These are phyloP conservation scores for Sugiyamaella novakii DNA, from an alignment of 1,139 yeast genomes.

Conservation along the genomic window DNA sequence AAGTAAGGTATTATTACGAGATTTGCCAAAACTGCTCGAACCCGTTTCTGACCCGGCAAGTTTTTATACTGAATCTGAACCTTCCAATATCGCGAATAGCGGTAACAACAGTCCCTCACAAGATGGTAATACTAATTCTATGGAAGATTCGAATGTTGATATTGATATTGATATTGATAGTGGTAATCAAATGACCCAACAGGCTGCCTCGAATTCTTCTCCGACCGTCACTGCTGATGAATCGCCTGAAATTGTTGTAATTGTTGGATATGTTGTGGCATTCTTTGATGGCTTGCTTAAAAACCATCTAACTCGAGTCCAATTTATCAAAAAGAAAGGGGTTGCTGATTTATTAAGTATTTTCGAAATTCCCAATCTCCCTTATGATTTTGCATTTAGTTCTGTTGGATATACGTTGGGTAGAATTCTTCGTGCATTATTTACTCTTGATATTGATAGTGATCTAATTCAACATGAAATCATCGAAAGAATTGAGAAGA, in stretches of 20 bases:
- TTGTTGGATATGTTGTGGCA: slow-evolving; percentile 33
- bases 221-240: slow-evolving; percentile 16
- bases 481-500: slow-evolving; percentile 16
- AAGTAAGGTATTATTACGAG: slow-evolving; percentile 51
- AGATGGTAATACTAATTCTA: background rate
- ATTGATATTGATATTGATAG: slow-evolving; percentile 11
- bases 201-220: background rate
- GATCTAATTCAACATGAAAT: slow-evolving; percentile 31
- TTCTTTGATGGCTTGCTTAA: slow-evolving; percentile 42
- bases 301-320: slow-evolving; percentile 39
- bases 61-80: slow-evolving; percentile 27
- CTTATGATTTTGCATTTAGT: slow-evolving; percentile 43
- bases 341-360: slow-evolving; percentile 34
- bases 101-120: background rate
- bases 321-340: slow-evolving; percentile 41
- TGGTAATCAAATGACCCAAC: background rate
- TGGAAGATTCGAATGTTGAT: slow-evolving; percentile 11
- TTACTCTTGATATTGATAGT: slow-evolving; percentile 37
- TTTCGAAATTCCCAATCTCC: slow-evolving; percentile 37
- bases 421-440: slow-evolving; percentile 33
- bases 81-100: background rate
- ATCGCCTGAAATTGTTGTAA: slow-evolving; percentile 28
- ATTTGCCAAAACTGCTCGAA: slow-evolving; percentile 45
- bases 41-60: slow-evolving; percentile 19
- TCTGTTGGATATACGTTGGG: slow-evolving; percentile 38